Conservation (phyloP, 2,329 filamentous ascomycete species). For the Trichophyton rubrum region DNA sequence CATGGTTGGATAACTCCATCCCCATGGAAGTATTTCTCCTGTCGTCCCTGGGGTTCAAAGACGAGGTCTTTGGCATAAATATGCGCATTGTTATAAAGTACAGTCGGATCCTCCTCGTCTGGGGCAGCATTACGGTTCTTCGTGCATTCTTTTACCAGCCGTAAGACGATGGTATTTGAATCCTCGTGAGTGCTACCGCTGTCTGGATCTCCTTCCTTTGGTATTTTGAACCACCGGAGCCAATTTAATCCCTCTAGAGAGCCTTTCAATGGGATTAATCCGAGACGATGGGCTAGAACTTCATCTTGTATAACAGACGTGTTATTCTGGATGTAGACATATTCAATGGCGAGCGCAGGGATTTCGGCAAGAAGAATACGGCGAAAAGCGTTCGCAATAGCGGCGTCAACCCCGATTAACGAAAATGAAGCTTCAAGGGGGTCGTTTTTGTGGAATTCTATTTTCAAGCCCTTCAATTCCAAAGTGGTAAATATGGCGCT, state of each 20-base stretch:
- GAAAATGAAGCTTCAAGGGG: conserved; percentile 73
- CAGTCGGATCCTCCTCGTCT: conserved; percentile 65
- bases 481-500: conserved; percentile 3
- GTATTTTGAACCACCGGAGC: conserved; percentile 70
- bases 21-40: conserved; percentile 52
- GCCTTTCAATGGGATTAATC: conserved; percentile 79
- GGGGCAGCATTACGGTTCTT: conserved; percentile 60
- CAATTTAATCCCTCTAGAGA: conserved; percentile 64
- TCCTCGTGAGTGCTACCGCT: conserved; percentile 47
- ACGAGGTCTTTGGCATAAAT: conserved; percentile 67
- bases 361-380: conserved; percentile 92
- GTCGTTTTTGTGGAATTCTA: conserved; percentile 76
- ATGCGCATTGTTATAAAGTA: conserved; percentile 75
- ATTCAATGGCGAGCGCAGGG: conserved; percentile 85
- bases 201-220: conserved; percentile 49
- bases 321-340: conserved; percentile 88
- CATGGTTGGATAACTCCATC: conserved; percentile 57
- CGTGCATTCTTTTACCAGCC: conserved; percentile 66
- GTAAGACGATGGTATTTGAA: conserved; percentile 75
- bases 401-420: conserved; percentile 79
- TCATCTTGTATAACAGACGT: conserved; percentile 97
- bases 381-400: conserved; percentile 92
- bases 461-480: conserved; percentile 45
- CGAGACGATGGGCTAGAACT: conserved; percentile 79
- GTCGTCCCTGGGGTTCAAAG: conserved; percentile 64